Conservation (phyloP, 78 protist genomes). For the Dictyostelium citrinum region DNA sequence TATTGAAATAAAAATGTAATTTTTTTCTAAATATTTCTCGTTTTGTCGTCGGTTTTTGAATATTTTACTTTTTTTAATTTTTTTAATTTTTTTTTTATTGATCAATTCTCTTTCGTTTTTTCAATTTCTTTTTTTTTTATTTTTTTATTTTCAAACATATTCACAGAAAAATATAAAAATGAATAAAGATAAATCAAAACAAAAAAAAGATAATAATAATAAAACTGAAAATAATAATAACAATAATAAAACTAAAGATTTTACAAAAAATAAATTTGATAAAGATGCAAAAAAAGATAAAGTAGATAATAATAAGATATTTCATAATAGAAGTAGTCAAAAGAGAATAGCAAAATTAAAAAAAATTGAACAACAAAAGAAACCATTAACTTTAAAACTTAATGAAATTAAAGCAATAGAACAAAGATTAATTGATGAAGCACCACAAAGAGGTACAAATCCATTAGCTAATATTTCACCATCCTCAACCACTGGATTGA, state of each 20-base stretch:
- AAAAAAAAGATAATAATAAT: too few species aligned
- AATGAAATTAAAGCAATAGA: constrained; percentile 27
- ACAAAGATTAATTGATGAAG: constrained; percentile 57
- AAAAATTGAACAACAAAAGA: background rate
- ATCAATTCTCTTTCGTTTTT: too few species aligned
- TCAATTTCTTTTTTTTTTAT: too few species aligned
- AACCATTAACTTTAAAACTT: background rate
- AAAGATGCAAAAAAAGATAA: background rate
- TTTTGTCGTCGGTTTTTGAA: too few species aligned
- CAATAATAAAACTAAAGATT: background rate
- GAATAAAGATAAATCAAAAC: too few species aligned
- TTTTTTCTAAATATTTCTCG: too few species aligned
- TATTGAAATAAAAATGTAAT: too few species aligned
- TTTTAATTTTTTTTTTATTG: too few species aligned
- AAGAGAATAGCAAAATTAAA: constrained; percentile 10
- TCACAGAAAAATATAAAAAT: too few species aligned
- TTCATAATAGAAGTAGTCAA: background rate
- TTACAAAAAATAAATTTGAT: constrained; percentile 20
- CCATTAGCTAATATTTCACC: constrained; percentile 8
- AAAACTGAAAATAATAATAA: too few species aligned
- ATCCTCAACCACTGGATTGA: background rate
- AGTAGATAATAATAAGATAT: background rate
- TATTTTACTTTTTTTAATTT: too few species aligned
- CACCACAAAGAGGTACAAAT: constrained; percentile 58
- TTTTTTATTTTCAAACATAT: too few species aligned